phyloP scores from a whole-genome alignment of 2,329 filamentous ascomycete genomes.

The Xylariaceae sp. region DNA sequence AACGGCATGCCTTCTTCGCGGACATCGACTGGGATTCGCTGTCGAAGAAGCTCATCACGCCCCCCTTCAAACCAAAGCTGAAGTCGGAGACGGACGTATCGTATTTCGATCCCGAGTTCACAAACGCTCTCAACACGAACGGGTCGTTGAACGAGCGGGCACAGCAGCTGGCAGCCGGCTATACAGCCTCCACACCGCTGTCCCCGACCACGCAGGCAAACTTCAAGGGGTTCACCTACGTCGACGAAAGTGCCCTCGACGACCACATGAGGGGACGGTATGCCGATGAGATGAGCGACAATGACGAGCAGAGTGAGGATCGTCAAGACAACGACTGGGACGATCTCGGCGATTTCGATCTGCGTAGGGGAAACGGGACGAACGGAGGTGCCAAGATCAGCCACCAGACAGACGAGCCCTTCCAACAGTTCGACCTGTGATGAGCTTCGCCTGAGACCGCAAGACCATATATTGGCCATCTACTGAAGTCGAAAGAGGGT shows the following conservation, averaged over 20 bases:
- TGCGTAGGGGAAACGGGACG: conserved; percentile 53
- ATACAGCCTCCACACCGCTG: conserved; percentile 83
- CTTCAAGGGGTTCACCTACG: conserved; percentile 97
- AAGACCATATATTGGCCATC: background rate
- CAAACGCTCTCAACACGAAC: conserved; percentile 82
- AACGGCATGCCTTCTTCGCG: conserved; percentile 87
- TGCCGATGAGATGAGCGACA: conserved; percentile 58
- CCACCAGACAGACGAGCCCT: conserved; percentile 50
- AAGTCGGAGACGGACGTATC: conserved; percentile 95
- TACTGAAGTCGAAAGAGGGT: background rate
- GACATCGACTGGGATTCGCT: conserved; percentile 92
- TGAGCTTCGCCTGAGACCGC: conserved; percentile 11
- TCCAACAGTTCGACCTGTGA: conserved; percentile 60
- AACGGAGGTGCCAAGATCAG: conserved; percentile 56
- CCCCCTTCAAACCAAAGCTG: conserved; percentile 95
- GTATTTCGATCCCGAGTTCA: conserved; percentile 98
- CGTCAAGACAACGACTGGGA: conserved; percentile 52
- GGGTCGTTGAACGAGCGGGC: conserved; percentile 88
- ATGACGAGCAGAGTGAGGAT: conserved; percentile 38
- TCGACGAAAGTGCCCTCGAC: conserved; percentile 94
- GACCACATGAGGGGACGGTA: conserved; percentile 63
- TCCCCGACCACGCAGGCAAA: conserved; percentile 96
- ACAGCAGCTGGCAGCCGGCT: conserved; percentile 76
- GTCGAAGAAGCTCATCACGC: conserved; percentile 84
- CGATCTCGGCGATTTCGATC: conserved; percentile 50